Base-by-base conservation (phyloP, 345 rosid species). In the Syzygium aqueum region DNA sequence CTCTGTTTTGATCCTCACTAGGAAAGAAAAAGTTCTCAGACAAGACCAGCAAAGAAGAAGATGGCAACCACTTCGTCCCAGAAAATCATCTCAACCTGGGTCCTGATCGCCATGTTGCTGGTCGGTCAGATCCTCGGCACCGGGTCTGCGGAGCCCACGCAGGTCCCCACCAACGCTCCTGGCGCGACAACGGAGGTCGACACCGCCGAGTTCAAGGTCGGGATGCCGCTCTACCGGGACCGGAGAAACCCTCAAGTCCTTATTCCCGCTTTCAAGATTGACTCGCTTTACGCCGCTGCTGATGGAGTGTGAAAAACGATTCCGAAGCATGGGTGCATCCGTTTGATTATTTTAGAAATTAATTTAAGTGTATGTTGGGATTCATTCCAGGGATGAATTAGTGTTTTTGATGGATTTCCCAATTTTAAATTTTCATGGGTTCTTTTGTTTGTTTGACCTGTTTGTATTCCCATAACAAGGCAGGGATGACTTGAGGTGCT, bases 141-240 rank as follows among this genome's bases (percentile, higher is more conserved):
- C 9, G 65, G 3, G 33, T 14, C 25, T 33, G 25, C 61, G 7
- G 53, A 28, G 43, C 25, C 80, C 25, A 33, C 25, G 80, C 2
- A 19, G 46, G 49, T 67, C 14, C 80, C 80, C 22, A 9, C 12
- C 25, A 25, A 33, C 2, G 12, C 46, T 30, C 12, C 8, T 6
- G 85, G 22, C 61, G 3, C 1, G 33, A 53, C 22, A 59, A 17
- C 15, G 22, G 51, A 12, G 12, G 85, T 57, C 33, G 9, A 37
- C 2, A 17, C 8, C 59, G 16, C 37, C 8, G 30, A 50, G 33
- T 88, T 51, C 85, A 19, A 51, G 85, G 87, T 85, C 16, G 89
- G 89, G n/a, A 77, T 88, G 85, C 89, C 89, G 50, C 82, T 50
- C 84, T 88, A 88, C 23, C 57, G 89, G 67, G 10, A 30, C 8